These are phyloP conservation scores for Rhodotorula paludigena DNA, from an alignment of 768 basidiomycete species.

Conservation along the genomic window DNA sequence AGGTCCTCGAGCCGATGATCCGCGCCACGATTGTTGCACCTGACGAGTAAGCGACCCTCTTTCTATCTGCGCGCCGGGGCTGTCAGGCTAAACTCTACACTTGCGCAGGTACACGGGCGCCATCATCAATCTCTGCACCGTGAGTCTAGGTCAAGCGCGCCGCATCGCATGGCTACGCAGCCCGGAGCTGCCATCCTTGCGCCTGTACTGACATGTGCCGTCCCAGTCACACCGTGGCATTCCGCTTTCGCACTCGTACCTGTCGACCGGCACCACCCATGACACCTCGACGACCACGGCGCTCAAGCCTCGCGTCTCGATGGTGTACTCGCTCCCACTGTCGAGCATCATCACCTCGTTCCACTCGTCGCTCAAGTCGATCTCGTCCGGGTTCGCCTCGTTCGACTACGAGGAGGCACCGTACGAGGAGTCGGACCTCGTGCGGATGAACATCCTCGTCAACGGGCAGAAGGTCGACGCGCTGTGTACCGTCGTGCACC, in stretches of 20 bases:
- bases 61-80: too few relatives aligned
- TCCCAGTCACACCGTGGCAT: slow-evolving; percentile 64
- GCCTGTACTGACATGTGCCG: neutral
- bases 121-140: slow-evolving; percentile 89
- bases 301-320: slow-evolving; percentile 52
- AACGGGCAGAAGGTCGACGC: slow-evolving; percentile 89
- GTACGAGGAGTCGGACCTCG: slow-evolving; percentile 52
- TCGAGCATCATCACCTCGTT: slow-evolving; percentile 92
- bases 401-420: slow-evolving; percentile 97
- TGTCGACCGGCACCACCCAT: slow-evolving; percentile 48
- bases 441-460: slow-evolving; percentile 80
- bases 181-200: too few relatives aligned
- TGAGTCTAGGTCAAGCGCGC: too few relatives aligned
- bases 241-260: slow-evolving; percentile 74
- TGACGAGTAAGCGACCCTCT: slow-evolving; percentile 57
- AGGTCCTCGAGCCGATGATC: slow-evolving; percentile 87
- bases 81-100: too few relatives aligned
- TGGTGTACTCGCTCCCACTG: slow-evolving; percentile 78
- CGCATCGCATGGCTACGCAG: too few relatives aligned
- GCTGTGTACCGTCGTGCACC: slow-evolving; percentile 83
- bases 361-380: slow-evolving; percentile 88
- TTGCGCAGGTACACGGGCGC: slow-evolving; percentile 69
- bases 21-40: slow-evolving; percentile 91
- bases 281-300: neutral
- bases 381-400: slow-evolving; percentile 83